These are phyloP conservation scores for Benincasa hispida DNA, from an alignment of 306 rosid species.

Conservation along the genomic window DNA sequence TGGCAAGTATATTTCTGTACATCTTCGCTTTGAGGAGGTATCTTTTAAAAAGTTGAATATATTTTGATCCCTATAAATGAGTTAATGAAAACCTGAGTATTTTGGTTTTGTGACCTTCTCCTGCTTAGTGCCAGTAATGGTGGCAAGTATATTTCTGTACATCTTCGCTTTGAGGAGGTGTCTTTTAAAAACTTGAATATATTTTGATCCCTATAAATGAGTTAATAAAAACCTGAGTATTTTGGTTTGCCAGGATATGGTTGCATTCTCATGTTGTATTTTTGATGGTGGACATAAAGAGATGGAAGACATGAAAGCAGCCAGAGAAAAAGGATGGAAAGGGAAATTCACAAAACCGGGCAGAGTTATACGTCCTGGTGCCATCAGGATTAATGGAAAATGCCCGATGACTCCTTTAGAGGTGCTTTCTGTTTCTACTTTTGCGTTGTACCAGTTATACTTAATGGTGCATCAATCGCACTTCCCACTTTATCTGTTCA, in stretches of 20 bases:
- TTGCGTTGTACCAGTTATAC: background rate
- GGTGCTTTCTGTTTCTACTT: constrained; percentile 32
- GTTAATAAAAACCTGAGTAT: background rate
- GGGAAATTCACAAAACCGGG: constrained; percentile 97
- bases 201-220: constrained; percentile 4
- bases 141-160: constrained; percentile 86
- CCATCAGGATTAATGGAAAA: constrained; percentile 85
- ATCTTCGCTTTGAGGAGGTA: constrained; percentile 99
- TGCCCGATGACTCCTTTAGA: constrained; percentile 98
- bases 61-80: constrained; percentile 4
- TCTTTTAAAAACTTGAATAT: constrained; percentile 5
- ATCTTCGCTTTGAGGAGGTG: constrained; percentile 99
- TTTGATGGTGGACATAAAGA: constrained; percentile 84
- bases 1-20: constrained; percentile 86
- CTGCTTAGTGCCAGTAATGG: constrained; percentile 42
- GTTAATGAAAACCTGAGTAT: background rate
- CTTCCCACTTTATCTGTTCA: background rate
- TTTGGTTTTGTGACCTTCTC: background rate
- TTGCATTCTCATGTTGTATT: constrained; percentile 95
- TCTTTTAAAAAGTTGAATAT: constrained; percentile 5
- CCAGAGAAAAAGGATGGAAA: constrained; percentile 97
- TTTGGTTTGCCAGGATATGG: constrained; percentile 70
- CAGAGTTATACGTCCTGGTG: constrained; percentile 92
- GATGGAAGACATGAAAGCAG: constrained; percentile 70
- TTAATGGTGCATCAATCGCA: background rate